Conservation (phyloP, 2,329 filamentous ascomycete species). For the Fusarium floridanum region DNA sequence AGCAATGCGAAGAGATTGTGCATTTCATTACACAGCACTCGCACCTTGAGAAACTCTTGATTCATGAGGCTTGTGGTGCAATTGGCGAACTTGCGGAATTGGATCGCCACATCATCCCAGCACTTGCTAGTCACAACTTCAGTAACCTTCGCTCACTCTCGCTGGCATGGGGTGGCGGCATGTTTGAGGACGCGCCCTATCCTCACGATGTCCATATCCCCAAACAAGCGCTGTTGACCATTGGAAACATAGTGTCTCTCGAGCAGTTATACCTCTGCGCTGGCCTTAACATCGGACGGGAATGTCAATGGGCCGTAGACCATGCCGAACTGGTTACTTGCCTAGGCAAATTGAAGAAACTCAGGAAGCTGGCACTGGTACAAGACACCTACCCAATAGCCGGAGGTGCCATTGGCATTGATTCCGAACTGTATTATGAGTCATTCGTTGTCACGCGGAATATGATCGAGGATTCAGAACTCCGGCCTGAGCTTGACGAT, state of each 20-base stretch:
- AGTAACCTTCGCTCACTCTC: conserved; percentile 21
- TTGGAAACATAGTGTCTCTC: conserved; percentile 22
- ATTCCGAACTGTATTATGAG: conserved; percentile 11
- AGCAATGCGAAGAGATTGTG: not conserved
- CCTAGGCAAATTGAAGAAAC: not conserved
- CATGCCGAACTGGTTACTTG: not conserved
- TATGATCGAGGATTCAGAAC: not conserved
- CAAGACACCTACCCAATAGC: conserved; percentile 17
- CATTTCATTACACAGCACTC: conserved; percentile 14
- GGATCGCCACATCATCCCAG: conserved; percentile 19
- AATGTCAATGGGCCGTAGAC: conserved; percentile 20
- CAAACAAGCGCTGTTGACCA: not conserved
- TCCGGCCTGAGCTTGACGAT: conserved; percentile 3
- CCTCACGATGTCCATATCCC: conserved; percentile 4
- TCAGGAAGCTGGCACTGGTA: conserved; percentile 17
- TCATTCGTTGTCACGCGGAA: not conserved
- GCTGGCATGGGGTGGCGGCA: conserved; percentile 16
- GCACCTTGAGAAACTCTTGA: not conserved
- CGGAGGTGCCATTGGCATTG: not conserved
- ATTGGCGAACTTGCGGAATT: not conserved
- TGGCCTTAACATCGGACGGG: not conserved
- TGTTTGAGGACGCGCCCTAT: too few species aligned
- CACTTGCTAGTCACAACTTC: not conserved
- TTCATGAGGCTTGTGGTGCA: not conserved
- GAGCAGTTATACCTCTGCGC: conserved; percentile 22